These are phyloP conservation scores for Evernia prunastri DNA, from an alignment of 495 filamentous ascomycete species.

Conservation along the genomic window DNA sequence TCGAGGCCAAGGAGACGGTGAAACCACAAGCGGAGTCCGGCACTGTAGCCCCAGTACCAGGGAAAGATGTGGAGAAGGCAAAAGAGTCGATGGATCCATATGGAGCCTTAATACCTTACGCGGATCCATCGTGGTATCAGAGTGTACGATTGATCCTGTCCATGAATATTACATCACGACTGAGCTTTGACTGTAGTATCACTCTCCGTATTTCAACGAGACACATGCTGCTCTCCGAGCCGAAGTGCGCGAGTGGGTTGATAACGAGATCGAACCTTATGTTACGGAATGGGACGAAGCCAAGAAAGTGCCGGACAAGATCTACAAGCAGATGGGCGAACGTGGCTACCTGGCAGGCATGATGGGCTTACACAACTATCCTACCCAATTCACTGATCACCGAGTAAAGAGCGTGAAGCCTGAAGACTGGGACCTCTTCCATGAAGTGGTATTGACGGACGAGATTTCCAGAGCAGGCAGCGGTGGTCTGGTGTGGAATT, in stretches of 20 bases:
- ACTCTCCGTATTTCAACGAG: conserved; percentile 94
- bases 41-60: conserved; percentile 41
- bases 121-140: conserved; percentile 94
- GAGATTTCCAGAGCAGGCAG: conserved; percentile 83
- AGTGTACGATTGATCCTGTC: conserved; percentile 53
- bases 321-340: conserved; percentile 94
- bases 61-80: conserved; percentile 42
- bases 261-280: conserved; percentile 80
- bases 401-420: conserved; percentile 67
- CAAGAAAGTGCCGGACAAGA: conserved; percentile 74
- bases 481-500: conserved; percentile 96
- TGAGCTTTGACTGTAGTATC: conserved; percentile 53
- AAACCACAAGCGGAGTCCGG: conserved; percentile 41
- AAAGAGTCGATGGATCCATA: conserved; percentile 73
- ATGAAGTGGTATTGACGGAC: conserved; percentile 91
- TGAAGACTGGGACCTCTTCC: conserved; percentile 96
- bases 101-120: conserved; percentile 83
- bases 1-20: conserved; percentile 41
- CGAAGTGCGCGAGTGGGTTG: conserved; percentile 89
- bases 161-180: conserved; percentile 12
- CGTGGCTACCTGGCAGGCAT: conserved; percentile 87
- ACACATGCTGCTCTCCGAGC: conserved; percentile 81
- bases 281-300: conserved; percentile 96
- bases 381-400: conserved; percentile 61
- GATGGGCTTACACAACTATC: conserved; percentile 71